phyloP scores from a whole-genome alignment of 2,329 filamentous ascomycete species.

The Stemphylium vesicarium region DNA sequence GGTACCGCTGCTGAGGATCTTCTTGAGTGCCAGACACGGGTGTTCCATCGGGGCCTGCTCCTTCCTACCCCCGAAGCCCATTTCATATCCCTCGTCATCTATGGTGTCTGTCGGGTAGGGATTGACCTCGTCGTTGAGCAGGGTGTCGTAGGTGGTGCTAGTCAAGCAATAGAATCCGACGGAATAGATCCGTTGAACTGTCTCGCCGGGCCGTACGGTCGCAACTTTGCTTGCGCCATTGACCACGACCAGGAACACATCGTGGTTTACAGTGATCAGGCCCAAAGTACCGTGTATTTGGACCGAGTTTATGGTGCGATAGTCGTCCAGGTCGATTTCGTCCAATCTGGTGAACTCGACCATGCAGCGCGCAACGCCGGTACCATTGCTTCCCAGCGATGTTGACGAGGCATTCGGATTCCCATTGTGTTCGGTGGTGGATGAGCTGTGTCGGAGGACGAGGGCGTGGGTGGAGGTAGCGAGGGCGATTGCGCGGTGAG shows the following conservation, averaged over 20 bases:
- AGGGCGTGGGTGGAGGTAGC: slow-evolving; percentile 79
- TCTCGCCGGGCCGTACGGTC: slow-evolving; percentile 84
- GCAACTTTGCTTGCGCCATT: slow-evolving; percentile 80
- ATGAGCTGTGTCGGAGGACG: slow-evolving; percentile 79
- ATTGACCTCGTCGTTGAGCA: slow-evolving; percentile 65
- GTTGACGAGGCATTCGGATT: slow-evolving; percentile 65
- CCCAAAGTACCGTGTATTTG: slow-evolving; percentile 86
- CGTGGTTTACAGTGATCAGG: slow-evolving; percentile 79
- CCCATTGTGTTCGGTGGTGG: slow-evolving; percentile 60
- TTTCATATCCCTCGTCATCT: slow-evolving; percentile 60
- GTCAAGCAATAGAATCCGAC: slow-evolving; percentile 95
- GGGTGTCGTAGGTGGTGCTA: slow-evolving; percentile 82
- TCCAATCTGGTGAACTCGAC: slow-evolving; percentile 79
- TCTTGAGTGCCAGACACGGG: slow-evolving; percentile 88
- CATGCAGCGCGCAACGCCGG: slow-evolving; percentile 69
- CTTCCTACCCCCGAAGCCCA: slow-evolving; percentile 61
- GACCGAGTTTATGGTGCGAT: slow-evolving; percentile 74
- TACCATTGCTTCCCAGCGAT: slow-evolving; percentile 53
- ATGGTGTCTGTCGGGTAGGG: slow-evolving; percentile 61
- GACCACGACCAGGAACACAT: slow-evolving; percentile 91
- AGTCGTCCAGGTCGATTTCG: slow-evolving; percentile 73
- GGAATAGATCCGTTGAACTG: slow-evolving; percentile 81
- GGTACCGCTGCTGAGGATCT: slow-evolving; percentile 87
- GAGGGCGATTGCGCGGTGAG: slow-evolving; percentile 85
- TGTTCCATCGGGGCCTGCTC: slow-evolving; percentile 79